These are phyloP conservation scores for Typha latifolia DNA, from an alignment of 176 grass and related monocot species.

Conservation along the genomic window DNA sequence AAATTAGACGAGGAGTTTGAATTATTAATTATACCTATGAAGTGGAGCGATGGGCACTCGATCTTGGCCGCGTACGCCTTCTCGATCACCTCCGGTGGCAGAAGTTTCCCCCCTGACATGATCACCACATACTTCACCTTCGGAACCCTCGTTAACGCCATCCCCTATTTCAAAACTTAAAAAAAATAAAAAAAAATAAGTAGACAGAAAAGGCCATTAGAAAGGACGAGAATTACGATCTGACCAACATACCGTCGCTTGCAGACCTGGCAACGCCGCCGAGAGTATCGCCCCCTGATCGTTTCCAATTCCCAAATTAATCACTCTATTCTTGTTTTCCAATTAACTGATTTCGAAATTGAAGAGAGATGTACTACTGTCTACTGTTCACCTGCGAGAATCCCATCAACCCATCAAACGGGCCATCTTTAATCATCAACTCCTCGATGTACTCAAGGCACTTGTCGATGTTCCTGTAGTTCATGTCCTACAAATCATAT, in stretches of 20 bases:
- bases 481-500: too few relatives aligned
- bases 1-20: neutral
- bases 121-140: constrained; percentile 69
- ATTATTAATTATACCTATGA: constrained; percentile 39
- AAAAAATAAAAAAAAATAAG: neutral
- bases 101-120: constrained; percentile 60
- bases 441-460: constrained; percentile 82
- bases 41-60: constrained; percentile 62
- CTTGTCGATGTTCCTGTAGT: constrained; percentile 65
- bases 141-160: constrained; percentile 67
- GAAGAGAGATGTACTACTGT: neutral
- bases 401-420: constrained; percentile 86
- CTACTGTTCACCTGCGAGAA: constrained; percentile 32
- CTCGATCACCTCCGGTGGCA: constrained; percentile 21
- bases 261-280: constrained; percentile 53
- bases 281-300: constrained; percentile 69
- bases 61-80: constrained; percentile 58
- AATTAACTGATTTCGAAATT: neutral
- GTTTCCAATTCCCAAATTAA: neutral
- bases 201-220: neutral
- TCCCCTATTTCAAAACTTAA: constrained; percentile 26
- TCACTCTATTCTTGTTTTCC: too few relatives aligned
- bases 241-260: constrained; percentile 36
- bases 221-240: neutral
- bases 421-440: constrained; percentile 62